A percentile compares a stretch with the other conserved stretches of the same genome.
phyloP scores from a whole-genome alignment of 1,284 basidiomycete genomes.

The Ustilago xerochloae region DNA sequence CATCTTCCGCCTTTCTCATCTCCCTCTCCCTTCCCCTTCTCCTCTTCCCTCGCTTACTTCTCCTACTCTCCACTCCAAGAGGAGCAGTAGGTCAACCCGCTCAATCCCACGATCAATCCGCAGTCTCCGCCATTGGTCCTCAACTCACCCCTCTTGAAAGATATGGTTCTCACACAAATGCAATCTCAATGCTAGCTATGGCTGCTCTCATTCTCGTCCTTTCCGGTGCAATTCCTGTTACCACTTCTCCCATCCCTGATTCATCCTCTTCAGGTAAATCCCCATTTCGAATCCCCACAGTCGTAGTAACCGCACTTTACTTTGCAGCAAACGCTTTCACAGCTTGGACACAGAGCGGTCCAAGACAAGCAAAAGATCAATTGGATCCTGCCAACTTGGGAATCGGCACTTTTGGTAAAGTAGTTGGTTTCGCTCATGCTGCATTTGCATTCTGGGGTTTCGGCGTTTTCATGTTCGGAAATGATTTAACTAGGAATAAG shows the following conservation, averaged over 20 bases:
- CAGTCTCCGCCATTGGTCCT: constrained; percentile 40
- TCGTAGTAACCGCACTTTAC: constrained; percentile 40
- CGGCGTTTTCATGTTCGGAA: constrained; percentile 48
- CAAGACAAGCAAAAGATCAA: neutral
- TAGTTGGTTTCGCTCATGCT: constrained; percentile 30
- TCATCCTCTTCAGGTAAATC: constrained; percentile 27
- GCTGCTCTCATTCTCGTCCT: constrained; percentile 36
- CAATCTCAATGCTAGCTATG: constrained; percentile 40
- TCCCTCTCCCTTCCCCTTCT: constrained; percentile 40
- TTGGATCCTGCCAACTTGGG: constrained; percentile 26
- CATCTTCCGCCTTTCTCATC: constrained; percentile 36
- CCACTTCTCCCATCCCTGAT: constrained; percentile 43
- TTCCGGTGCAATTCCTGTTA: constrained; percentile 42
- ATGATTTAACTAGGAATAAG: constrained; percentile 43
- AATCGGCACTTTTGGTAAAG: constrained; percentile 41
- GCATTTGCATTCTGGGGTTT: constrained; percentile 44
- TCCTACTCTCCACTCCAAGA: constrained; percentile 46
- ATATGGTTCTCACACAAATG: constrained; percentile 38
- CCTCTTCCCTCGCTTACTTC: constrained; percentile 40
- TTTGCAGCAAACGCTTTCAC: constrained; percentile 39
- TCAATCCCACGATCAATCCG: constrained; percentile 2
- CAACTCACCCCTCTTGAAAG: constrained; percentile 47
- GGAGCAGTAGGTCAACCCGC: constrained; percentile 40
- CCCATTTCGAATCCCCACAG: constrained; percentile 39
- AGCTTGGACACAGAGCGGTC: constrained; percentile 26